A percentile compares a stretch with the other conserved stretches of the same genome.
phyloP scores from a whole-genome alignment of 225 moss, liverwort and hornwort species.

The Antitrichia curtipendula region DNA sequence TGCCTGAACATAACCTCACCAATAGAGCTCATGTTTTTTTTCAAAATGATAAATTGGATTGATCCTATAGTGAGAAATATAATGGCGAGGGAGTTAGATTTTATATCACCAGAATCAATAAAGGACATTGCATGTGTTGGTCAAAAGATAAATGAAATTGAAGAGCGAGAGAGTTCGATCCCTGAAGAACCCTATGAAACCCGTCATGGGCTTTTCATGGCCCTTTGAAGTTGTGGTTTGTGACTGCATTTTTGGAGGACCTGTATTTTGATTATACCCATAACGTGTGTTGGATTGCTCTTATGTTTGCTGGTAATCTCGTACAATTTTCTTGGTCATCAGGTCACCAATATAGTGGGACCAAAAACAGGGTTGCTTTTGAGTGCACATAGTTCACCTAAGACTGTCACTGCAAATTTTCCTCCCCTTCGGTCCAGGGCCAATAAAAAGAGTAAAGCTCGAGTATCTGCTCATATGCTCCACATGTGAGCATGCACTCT shows the following conservation, averaged over 20 bases:
- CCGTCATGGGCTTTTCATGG: neutral
- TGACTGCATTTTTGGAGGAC: neutral
- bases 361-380: neutral
- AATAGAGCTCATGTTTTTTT: neutral
- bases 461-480: neutral
- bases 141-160: neutral
- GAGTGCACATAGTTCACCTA: neutral
- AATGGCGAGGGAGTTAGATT: rapidly evolving
- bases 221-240: neutral
- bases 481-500: too few relatives aligned
- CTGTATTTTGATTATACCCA: neutral
- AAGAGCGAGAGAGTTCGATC: too few relatives aligned
- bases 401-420: neutral
- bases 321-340: neutral
- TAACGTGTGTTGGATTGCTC: neutral
- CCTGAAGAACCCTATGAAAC: too few relatives aligned
- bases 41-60: too few relatives aligned
- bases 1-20: too few relatives aligned
- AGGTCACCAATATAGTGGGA: neutral
- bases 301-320: neutral
- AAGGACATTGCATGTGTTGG: neutral
- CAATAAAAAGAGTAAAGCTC: neutral
- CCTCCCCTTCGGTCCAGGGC: neutral
- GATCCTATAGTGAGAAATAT: neutral
- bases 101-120: too few relatives aligned